Base-by-base conservation (phyloP, 768 basidiomycete genomes). In the Leccinum variicolor region DNA sequence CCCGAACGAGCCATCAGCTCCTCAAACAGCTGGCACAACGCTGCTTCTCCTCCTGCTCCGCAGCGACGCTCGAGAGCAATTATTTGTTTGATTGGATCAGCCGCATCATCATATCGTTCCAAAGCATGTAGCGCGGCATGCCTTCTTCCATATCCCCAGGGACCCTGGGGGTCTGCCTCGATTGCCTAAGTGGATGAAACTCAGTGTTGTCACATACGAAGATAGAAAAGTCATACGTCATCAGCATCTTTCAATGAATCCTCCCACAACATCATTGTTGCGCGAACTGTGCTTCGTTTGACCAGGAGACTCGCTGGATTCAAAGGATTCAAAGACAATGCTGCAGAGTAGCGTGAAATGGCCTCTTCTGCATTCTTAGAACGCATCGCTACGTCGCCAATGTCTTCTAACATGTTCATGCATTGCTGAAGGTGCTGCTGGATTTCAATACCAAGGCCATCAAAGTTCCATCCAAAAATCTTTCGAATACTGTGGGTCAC, bases 391-490 rank as follows among this genome's bases (percentile, higher is more conserved):
- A 3, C 19, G 47, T 63, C 52, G 3, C 51, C 62, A 1, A 10
- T 2, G 3, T 3, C 11, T 49, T 63, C 53, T 5, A 56, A 11
- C 1, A 9, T 8, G 17, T 3, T 15, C 6, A 36, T 3, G 17
- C 53, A 50, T 3, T 33, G 25, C 41, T 11, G 28, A 41, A 60
- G 26, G 0, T 21, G 51, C 6, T 29, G 1, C 10, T 48, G 46
- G n/a, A 57, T 45, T 4, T 29, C 43, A 11, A 19, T 1, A 2
- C 10, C 13, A 7, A 57, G 55, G 8, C 31, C n/a, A 4, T 64
- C 55, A 36, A 64, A 57, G 8, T 51, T n/a, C 63, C 63, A 64
- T 1, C 55, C 63, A 21, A 61, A 61, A 3, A 57, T 46, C 52
- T 62, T 49, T 26, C 13, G 9, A 55, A 21, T 1, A 21, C 15